Base-by-base conservation (phyloP, 805 yeast species). In the Isabelozyma gotoi region DNA sequence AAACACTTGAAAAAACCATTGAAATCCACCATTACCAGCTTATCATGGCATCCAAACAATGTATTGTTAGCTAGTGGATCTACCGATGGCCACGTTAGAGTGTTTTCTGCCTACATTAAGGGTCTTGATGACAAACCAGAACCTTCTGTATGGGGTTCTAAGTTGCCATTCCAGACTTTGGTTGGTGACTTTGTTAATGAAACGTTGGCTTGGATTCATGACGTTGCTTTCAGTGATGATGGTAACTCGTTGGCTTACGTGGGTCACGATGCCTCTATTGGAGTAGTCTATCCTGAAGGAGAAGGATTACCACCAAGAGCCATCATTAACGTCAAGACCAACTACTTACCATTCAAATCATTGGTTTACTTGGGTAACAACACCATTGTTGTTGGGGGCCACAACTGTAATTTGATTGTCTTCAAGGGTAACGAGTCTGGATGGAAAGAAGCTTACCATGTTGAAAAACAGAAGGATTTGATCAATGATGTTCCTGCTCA, bases 1-100 rank as follows among this genome's bases (percentile, higher is more conserved):
- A 92, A 92, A 67, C 99, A 92, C 70, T 85, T 94, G 67, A 91
- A 91, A 73, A 89, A 88, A 67, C 96, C 97, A n/a, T 74, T 94
- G 56, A 84, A 85, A 63, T 85, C 96, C 8, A 89, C 97, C 24
- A 78, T 91, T 52, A 76, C 91, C 51, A 75, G 86, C 37, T 74
- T 92, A 43, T 84, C 84, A 50, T 91, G 99, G 99, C 97, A 94
- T 63, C 91, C 89, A 44, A 94, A 94, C 67, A 84, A 83, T 55
- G 95, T 94, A 18, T 73, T 94, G 47, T 73, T 94, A 49, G 94
- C 95, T 2, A 77, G 86, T 38, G 98, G 98, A 18, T 88, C 96
- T 17, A 87, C 97, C 6, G 97, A 92, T 61, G 96, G 96, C 19
- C 95, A 85, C 57, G 88, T 86, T 38, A 76, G 96, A 47, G 96